Evolutionary conservation across 805 yeast species (phyloP).

Genomic region (Kuraishia capsulata): DNA sequence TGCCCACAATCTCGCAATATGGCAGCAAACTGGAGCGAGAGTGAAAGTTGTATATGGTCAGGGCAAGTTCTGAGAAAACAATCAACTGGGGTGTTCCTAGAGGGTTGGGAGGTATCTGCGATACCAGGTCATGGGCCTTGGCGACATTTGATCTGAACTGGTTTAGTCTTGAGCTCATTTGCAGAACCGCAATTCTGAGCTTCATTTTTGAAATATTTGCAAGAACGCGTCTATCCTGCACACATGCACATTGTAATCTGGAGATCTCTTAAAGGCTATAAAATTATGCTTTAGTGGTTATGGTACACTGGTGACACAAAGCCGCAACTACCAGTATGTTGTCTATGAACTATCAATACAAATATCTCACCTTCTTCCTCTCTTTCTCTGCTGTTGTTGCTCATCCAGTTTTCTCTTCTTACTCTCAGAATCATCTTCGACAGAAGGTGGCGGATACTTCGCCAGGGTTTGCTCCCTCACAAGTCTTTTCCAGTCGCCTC

Average conservation of each 20-base stretch:
- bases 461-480: slow-evolving; percentile 35
- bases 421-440: background rate
- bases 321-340: too few relatives aligned
- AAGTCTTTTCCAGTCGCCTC: slow-evolving; percentile 72
- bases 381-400: background rate
- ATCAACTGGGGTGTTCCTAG: slow-evolving; percentile 44
- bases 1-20: slow-evolving; percentile 12
- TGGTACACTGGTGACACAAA: too few relatives aligned
- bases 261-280: too few relatives aligned
- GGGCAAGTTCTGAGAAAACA: slow-evolving; percentile 74
- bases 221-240: too few relatives aligned
- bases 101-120: background rate
- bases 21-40: slow-evolving; percentile 37
- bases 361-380: background rate
- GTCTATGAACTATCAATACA: too few relatives aligned
- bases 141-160: background rate
- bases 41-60: slow-evolving; percentile 75
- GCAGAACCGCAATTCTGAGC: background rate
- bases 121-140: background rate
- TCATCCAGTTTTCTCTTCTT: background rate
- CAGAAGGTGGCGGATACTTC: background rate
- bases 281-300: too few relatives aligned
- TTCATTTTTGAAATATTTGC: background rate
- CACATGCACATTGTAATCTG: too few relatives aligned
- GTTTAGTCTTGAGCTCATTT: background rate